Evolutionary conservation across 371 early-diverging fungal genomes (phyloP), one percentile per base, ranked within the genome.

Genomic region (Funneliformis caledonium): DNA sequence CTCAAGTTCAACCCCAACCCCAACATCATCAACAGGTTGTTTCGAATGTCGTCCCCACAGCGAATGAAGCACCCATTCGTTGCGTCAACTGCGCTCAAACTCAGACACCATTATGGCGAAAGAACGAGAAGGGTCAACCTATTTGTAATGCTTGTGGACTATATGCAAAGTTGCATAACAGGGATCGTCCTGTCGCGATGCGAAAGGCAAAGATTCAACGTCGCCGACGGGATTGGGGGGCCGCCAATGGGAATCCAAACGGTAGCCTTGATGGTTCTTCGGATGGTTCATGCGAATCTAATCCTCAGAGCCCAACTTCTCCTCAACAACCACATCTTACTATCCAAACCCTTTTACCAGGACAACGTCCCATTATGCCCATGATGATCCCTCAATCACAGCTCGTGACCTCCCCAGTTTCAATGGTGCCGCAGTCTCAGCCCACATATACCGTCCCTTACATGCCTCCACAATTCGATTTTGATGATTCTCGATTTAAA

Each of bases 71-170:
- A 8, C 69, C 62, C 2, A 82, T 85, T 26, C 83, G 85, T 73
- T 96, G 97, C 80, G 89, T 91, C 11, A 95, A 96, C 81, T 96
- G 97, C 81, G 88, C 87, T 16, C 94, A 95, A 65, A 95, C 93
- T 1, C 89, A 92, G 67, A 97, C 97, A 1, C 96, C 97, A 10
- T 89, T 96, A 60, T 96, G 96, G 97, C 89, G 97, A 22, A 91
- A 94, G 82, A 93, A 94, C 79, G 89, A 91, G 43, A 87, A 92
- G 56, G 95, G 95, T 33, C 89, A 93, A 80, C 89, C 93, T n/a
- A 90, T 96, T 26, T 96, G 97, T 85, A 97, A 97, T 84, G 96
- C 97, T 0, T 96, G 97, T 80, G 96, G 96, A 11, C 86, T 97
- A n/a, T 97, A 97, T 83, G 90, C 91, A 59, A 94, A 93, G 74